phyloP scores from a whole-genome alignment of 1,139 yeast genomes.

The Cylindricascospora bacillispora region DNA sequence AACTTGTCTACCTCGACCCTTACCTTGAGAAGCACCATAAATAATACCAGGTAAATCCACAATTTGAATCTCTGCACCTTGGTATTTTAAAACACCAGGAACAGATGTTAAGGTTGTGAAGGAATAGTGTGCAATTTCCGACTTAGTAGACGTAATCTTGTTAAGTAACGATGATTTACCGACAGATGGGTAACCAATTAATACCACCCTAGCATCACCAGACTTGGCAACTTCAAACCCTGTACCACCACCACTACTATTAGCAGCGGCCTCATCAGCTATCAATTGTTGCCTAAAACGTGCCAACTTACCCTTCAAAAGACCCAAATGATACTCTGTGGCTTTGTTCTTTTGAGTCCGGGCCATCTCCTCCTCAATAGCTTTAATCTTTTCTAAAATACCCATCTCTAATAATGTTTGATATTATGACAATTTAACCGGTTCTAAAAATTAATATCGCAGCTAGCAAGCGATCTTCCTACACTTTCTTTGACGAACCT shows the following conservation, averaged over 20 bases:
- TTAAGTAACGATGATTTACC: slow-evolving; percentile 88
- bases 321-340: slow-evolving; percentile 91
- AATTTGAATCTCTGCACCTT: slow-evolving; percentile 93
- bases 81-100: slow-evolving; percentile 87
- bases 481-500: too few relatives aligned
- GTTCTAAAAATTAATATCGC: too few relatives aligned
- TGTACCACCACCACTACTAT: slow-evolving; percentile 57
- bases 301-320: slow-evolving; percentile 90
- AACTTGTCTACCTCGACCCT: slow-evolving; percentile 95
- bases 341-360: slow-evolving; percentile 97
- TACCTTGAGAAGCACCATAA: slow-evolving; percentile 93
- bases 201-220: slow-evolving; percentile 91
- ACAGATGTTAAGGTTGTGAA: slow-evolving; percentile 95
- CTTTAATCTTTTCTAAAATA: slow-evolving; percentile 60
- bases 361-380: slow-evolving; percentile 86
- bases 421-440: too few relatives aligned
- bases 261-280: slow-evolving; percentile 76
- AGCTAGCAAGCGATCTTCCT: too few relatives aligned
- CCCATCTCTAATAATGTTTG: slow-evolving; percentile 24
- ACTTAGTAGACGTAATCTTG: slow-evolving; percentile 81
- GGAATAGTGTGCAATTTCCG: slow-evolving; percentile 90
- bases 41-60: slow-evolving; percentile 96
- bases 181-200: slow-evolving; percentile 95
- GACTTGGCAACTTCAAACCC: slow-evolving; percentile 94
- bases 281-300: slow-evolving; percentile 80